Conservation (phyloP, 305 asterid species). For the Coffea humblotiana region DNA sequence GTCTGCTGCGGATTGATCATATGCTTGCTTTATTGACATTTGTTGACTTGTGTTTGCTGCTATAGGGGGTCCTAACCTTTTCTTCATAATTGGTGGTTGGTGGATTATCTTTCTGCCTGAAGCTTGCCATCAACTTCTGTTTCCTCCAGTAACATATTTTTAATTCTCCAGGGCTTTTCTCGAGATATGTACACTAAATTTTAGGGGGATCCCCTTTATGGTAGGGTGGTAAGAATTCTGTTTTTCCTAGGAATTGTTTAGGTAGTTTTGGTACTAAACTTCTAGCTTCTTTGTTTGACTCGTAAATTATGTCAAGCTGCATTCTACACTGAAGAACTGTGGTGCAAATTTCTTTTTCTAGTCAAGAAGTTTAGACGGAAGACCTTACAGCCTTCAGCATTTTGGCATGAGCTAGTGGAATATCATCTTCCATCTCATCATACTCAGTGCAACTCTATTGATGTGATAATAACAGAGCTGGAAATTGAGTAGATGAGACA, state of each 20-base stretch:
- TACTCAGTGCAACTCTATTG: background rate
- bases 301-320: background rate
- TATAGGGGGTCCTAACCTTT: background rate
- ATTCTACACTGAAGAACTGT: background rate
- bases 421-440: background rate
- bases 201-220: slow-evolving; percentile 8
- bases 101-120: slow-evolving; percentile 1
- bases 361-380: background rate
- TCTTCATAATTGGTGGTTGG: background rate
- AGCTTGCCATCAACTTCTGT: background rate
- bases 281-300: background rate
- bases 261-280: slow-evolving; percentile 6
- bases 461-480: background rate
- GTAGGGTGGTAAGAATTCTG: slow-evolving; percentile 16
- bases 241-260: slow-evolving; percentile 10
- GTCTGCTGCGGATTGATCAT: background rate
- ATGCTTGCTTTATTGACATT: background rate
- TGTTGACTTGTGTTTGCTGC: background rate
- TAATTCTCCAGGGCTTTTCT: slow-evolving; percentile 14
- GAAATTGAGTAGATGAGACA: background rate
- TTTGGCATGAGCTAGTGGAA: background rate
- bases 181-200: slow-evolving; percentile 9
- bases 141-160: background rate
- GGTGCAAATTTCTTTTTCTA: background rate
- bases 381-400: background rate